Base-by-base conservation (phyloP, 73 alveolate genomes). In the Tetrahymena malaccensis region DNA sequence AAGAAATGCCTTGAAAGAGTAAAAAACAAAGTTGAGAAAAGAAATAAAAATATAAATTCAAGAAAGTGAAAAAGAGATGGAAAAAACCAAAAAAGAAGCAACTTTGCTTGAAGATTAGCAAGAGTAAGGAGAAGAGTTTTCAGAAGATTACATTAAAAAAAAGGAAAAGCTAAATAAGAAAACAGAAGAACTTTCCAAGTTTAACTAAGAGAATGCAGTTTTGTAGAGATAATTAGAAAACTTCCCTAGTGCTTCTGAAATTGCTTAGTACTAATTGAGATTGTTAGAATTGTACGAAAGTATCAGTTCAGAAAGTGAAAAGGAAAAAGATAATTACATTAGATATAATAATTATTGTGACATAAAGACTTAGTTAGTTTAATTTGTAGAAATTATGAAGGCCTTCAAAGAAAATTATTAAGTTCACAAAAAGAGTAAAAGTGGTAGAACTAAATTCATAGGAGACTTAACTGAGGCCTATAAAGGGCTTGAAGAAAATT, bases 121-220 rank as follows among this genome's bases (percentile, higher is more conserved):
- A 21, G 95, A 95, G 43, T 21, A 34, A 22, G 70, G 93, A 10
- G 85, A 95, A 35, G 95, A 85, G 31, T 70, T 95, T 84, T 85
- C 93, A 43, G 37, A 93, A 55, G 93, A 95, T 85, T 95, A 95
- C 34, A 95, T 85, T 34, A 34, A 43, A 43, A 95, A 95, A 44
- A 95, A 89, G 94, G 95, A 95, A 37, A 95, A 89, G 44, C 89
- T 35, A 43, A 96, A 95, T 37, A 94, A 93, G 50, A 95, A 95
- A 25, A 93, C 85, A 35, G 55, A 93, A 56, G 56, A 95, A 84
- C 95, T 96, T 84, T 85, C 96, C 35, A 37, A 34, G 34, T 55
- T 89, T 43, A 96, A 95, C 83, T 93, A 95, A 96, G 98, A 96
- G 50, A 95, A 96, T n/a, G 98, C 97, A 25, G 95, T 96, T n/a